Evolutionary conservation across 2,329 filamentous ascomycete genomes (phyloP).

Genomic region (Colletotrichum simmondsii): DNA sequence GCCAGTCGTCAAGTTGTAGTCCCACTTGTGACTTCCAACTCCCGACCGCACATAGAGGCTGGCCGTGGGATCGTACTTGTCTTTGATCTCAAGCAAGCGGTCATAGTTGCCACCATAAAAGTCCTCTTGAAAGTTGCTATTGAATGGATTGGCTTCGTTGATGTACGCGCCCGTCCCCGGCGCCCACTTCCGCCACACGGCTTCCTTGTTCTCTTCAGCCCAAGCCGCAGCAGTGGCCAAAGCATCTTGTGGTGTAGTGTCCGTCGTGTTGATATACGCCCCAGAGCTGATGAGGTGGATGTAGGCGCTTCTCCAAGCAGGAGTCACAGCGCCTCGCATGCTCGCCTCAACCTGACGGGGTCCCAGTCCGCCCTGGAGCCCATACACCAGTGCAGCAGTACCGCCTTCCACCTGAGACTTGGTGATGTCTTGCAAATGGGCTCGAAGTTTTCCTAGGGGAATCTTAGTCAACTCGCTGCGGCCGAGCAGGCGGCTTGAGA

Average conservation of each 20-base stretch:
- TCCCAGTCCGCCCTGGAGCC: background rate
- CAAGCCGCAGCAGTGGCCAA: conserved; percentile 6
- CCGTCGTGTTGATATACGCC: background rate
- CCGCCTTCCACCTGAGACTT: background rate
- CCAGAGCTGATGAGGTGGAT: conserved; percentile 25
- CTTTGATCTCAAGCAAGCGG: conserved; percentile 41
- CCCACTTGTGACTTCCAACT: conserved; percentile 35
- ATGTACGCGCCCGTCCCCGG: conserved; percentile 40
- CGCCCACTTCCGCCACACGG: conserved; percentile 29
- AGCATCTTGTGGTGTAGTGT: background rate
- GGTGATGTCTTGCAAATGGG: background rate
- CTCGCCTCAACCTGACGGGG: background rate
- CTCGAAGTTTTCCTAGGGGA: background rate
- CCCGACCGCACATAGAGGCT: conserved; percentile 32
- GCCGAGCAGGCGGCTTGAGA: conserved; percentile 3
- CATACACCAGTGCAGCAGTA: background rate
- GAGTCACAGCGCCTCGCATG: conserved; percentile 26
- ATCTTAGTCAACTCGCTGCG: background rate
- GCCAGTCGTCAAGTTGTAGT: conserved; percentile 8
- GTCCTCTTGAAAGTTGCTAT: conserved; percentile 40
- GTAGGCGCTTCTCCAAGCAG: conserved; percentile 22
- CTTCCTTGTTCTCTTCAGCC: conserved; percentile 17
- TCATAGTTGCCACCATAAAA: conserved; percentile 44
- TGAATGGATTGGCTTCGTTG: conserved; percentile 52
- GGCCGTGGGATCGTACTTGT: conserved; percentile 41